phyloP scores from a whole-genome alignment of 257 asterid species.

The Cordia subcordata region DNA sequence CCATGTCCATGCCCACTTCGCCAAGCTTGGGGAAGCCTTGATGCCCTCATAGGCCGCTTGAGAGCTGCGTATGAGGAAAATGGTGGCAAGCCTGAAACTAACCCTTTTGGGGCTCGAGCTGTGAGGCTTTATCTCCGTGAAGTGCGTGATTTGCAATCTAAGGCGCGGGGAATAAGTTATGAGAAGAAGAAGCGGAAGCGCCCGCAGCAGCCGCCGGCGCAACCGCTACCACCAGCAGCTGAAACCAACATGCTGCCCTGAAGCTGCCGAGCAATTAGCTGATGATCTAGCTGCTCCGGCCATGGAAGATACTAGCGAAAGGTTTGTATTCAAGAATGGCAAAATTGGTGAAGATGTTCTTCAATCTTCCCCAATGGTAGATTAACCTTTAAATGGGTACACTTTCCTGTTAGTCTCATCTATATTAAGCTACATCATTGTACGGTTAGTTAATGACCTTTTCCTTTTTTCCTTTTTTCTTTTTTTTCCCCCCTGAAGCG shows the following conservation, averaged over 20 bases:
- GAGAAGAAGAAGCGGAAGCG: constrained; percentile 93
- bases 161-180: constrained; percentile 87
- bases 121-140: constrained; percentile 87
- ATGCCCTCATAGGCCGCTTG: constrained; percentile 80
- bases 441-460: constrained; percentile 28
- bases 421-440: constrained; percentile 5
- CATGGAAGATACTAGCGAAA: not conserved
- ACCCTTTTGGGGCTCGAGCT: constrained; percentile 87
- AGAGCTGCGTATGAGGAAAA: constrained; percentile 92
- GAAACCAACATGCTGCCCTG: constrained; percentile 23
- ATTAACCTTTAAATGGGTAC: not conserved
- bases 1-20: constrained; percentile 97
- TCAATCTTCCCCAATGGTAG: not conserved
- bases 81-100: constrained; percentile 82
- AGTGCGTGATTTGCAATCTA: constrained; percentile 82
- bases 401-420: not conserved
- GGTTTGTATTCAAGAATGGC: not conserved
- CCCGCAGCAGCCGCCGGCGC: constrained; percentile 14
- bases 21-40: constrained; percentile 97
- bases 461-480: no score
- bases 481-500: no score
- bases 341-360: no score
- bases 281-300: not conserved
- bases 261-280: constrained; percentile 17
- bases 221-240: constrained; percentile 4